Percentiles rank a stretch among this genome's conserved stretches.
These are phyloP conservation scores for Singerocomus inundabilis DNA, from an alignment of 1,284 basidiomycete genomes.

Conservation along the genomic window DNA sequence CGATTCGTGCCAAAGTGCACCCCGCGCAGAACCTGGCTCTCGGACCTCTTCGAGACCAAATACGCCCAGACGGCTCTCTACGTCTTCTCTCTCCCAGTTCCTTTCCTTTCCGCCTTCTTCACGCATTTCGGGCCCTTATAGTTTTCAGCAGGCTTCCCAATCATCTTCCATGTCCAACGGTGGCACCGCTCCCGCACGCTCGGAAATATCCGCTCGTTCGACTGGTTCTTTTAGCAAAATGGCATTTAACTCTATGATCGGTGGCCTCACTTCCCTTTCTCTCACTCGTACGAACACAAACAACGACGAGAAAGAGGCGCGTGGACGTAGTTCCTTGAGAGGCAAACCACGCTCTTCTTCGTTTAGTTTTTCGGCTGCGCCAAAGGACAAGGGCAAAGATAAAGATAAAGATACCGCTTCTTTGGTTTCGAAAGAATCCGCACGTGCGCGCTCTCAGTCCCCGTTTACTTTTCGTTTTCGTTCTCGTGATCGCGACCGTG, in stretches of 20 bases:
- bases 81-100: constrained; percentile 25
- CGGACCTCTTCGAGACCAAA: constrained; percentile 17
- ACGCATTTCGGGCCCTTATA: constrained; percentile 20
- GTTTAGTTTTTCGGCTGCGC: constrained; percentile 26
- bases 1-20: not conserved
- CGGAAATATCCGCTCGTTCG: constrained; percentile 33
- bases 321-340: constrained; percentile 46
- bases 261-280: constrained; percentile 58
- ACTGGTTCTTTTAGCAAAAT: constrained; percentile 57
- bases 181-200: constrained; percentile 18
- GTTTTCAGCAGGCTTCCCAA: constrained; percentile 19
- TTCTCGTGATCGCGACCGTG: constrained; percentile 52
- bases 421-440: constrained; percentile 24
- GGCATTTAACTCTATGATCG: constrained; percentile 70
- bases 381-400: constrained; percentile 30
- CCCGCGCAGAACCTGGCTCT: constrained; percentile 3
- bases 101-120: constrained; percentile 24
- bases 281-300: constrained; percentile 52
- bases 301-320: constrained; percentile 37
- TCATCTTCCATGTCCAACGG: constrained; percentile 7
- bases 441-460: constrained; percentile 66
- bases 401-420: constrained; percentile 29
- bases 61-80: constrained; percentile 22
- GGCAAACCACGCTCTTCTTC: constrained; percentile 54
- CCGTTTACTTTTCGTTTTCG: constrained; percentile 66